Evolutionary conservation across 1,284 basidiomycete genomes (phyloP), one percentile per base, ranked within the genome.

Genomic region (Mycena sp.): DNA sequence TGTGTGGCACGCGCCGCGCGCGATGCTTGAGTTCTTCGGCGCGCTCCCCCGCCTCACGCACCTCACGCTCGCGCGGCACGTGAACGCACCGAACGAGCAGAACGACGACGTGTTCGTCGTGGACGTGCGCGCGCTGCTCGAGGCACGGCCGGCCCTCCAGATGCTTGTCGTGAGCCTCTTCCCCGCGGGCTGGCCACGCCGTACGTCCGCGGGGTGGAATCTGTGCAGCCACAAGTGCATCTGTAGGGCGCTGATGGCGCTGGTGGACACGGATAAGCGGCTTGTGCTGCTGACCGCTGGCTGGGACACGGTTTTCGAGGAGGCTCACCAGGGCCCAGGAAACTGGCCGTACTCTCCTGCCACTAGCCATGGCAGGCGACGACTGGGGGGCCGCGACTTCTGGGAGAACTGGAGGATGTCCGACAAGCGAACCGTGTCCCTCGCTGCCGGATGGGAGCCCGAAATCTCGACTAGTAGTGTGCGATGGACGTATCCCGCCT

Each of bases 41-140:
- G 32, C 71, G 14, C 72, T 77, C 6, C 74, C 74, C 1, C 61
- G 70, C 25, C 73, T 83, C 12, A 75, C 81, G 19, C 77, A 82
- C 60, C 72, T 83, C 12, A 76, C 80, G 41, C 70, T 83, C 32
- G 68, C 78, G 2, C 78, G 81, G 29, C 74, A 74, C 4, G 71
- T 77, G 4, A 72, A 77, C 44, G 74, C 77, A 2, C 79, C 79
- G 56, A 73, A 76, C 3, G 80, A 79, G 4, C 74, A 74, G 41
- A 82, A 82, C 60, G 80, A 82, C 63, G 28, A 51, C 3, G 67
- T 71, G 16, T 82, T 83, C 58, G 69, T 71, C 11, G 59, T 69
- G 3, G 78, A 81, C 19, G 63, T 82, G n/a, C 60, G 62, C 16
- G 26, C 55, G 16, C 67, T 82, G 21, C 69, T 82, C 25, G 49